Conservation (phyloP, 139 green algal species). For the Picochlorum sp. region DNA sequence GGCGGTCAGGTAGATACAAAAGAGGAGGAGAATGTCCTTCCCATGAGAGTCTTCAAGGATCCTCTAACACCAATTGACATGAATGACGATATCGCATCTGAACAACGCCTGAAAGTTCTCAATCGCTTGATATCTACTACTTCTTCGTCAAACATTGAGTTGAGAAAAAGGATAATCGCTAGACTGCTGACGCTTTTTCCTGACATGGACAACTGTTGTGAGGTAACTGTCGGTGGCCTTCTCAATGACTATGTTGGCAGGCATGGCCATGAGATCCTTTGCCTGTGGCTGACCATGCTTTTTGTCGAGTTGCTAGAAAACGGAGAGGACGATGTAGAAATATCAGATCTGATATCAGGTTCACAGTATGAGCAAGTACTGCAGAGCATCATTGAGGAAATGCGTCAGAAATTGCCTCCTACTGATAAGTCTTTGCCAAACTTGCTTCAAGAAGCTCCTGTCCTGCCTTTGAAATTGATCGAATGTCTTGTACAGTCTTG, state of each 20-base stretch:
- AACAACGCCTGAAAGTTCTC: too few relatives aligned
- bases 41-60: too few relatives aligned
- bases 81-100: too few relatives aligned
- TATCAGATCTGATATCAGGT: slow-evolving; percentile 5
- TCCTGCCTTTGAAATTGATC: slow-evolving; percentile 33
- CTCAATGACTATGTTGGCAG: slow-evolving; percentile 11
- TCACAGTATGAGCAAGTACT: slow-evolving; percentile 49
- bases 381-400: slow-evolving; percentile 36
- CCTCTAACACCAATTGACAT: too few relatives aligned
- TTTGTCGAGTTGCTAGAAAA: background rate
- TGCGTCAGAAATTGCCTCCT: slow-evolving; percentile 23
- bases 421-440: slow-evolving; percentile 15
- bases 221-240: slow-evolving; percentile 16
- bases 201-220: slow-evolving; percentile 13
- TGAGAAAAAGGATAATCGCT: slow-evolving; percentile 16
- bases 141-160: too few relatives aligned
- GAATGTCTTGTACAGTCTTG: slow-evolving; percentile 34
- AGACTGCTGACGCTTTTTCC: slow-evolving; percentile 22
- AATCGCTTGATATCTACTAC: too few relatives aligned
- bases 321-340: background rate
- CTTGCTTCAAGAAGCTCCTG: slow-evolving; percentile 43
- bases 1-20: too few relatives aligned
- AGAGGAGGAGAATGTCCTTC: too few relatives aligned
- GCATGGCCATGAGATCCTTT: slow-evolving; percentile 6
- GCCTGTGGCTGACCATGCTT: slow-evolving; percentile 15